These are phyloP conservation scores for Phaffia australis DNA, from an alignment of 768 basidiomycete species.

Conservation along the genomic window DNA sequence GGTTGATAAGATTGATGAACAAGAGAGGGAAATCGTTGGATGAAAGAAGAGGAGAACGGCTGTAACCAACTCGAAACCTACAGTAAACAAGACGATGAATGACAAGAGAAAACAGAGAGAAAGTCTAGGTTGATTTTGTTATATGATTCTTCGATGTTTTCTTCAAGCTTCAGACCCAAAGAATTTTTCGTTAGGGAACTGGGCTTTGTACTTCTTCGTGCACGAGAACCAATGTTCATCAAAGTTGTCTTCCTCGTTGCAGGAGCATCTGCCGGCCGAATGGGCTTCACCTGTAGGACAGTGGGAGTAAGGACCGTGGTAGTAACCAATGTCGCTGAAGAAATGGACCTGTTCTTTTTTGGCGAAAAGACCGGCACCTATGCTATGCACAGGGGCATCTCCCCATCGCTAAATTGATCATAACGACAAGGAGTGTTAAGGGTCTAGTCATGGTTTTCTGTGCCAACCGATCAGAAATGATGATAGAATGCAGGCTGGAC, in stretches of 20 bases:
- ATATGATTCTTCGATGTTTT: neutral
- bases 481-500: neutral
- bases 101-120: neutral
- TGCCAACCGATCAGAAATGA: too few relatives aligned
- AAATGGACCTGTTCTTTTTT: conserved; percentile 50
- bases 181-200: too few relatives aligned
- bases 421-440: neutral
- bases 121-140: neutral
- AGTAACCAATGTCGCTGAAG: conserved; percentile 24
- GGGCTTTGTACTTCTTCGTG: neutral
- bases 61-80: neutral
- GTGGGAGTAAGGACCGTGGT: conserved; percentile 15
- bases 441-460: neutral
- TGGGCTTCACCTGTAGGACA: conserved; percentile 21
- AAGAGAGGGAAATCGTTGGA: neutral
- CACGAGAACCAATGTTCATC: conserved; percentile 9
- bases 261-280: conserved; percentile 10
- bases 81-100: neutral
- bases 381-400: conserved; percentile 82
- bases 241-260: conserved; percentile 25
- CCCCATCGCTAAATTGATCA: conserved; percentile 41
- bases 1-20: conserved; percentile 16
- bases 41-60: neutral
- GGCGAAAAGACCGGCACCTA: conserved; percentile 80
- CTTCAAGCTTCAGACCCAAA: neutral